Evolutionary conservation across 202 grass and related monocot genomes (phyloP).

Genomic region (Brachypodium distachyon): DNA sequence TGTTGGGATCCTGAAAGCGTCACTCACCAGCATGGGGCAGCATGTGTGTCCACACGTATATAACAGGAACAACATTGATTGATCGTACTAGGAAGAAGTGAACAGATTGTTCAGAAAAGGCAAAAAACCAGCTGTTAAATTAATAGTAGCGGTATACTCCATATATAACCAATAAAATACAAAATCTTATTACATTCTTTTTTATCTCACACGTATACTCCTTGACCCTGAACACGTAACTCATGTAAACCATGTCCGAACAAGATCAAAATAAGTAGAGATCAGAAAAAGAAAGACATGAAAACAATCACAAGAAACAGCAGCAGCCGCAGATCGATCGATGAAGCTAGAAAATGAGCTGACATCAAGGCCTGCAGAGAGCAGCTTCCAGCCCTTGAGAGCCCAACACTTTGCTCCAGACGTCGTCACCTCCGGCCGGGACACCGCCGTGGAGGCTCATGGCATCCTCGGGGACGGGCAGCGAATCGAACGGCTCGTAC

Average conservation of each 20-base stretch:
- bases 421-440: slow-evolving; percentile 19
- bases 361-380: slow-evolving; percentile 43
- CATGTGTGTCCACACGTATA: not conserved
- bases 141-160: not conserved
- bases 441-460: slow-evolving; percentile 31
- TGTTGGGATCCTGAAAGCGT: not conserved
- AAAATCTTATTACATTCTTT: not conserved
- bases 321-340: not conserved
- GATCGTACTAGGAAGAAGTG: not conserved
- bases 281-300: not conserved
- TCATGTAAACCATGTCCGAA: slow-evolving; percentile 27
- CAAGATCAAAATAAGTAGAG: slow-evolving; percentile 13
- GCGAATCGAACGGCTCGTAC: slow-evolving; percentile 25
- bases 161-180: not conserved
- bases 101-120: not conserved
- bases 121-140: not conserved
- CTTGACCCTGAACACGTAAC: not conserved
- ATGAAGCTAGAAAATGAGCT: not conserved
- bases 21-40: not conserved
- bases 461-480: slow-evolving; percentile 23
- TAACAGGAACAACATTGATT: not conserved
- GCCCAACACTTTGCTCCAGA: slow-evolving; percentile 46
- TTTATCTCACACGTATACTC: slow-evolving; percentile 13
- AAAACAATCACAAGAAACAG: not conserved
- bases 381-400: slow-evolving; percentile 62